phyloP scores from a whole-genome alignment of 208 protist species.

The Leishmania guyanensis region DNA sequence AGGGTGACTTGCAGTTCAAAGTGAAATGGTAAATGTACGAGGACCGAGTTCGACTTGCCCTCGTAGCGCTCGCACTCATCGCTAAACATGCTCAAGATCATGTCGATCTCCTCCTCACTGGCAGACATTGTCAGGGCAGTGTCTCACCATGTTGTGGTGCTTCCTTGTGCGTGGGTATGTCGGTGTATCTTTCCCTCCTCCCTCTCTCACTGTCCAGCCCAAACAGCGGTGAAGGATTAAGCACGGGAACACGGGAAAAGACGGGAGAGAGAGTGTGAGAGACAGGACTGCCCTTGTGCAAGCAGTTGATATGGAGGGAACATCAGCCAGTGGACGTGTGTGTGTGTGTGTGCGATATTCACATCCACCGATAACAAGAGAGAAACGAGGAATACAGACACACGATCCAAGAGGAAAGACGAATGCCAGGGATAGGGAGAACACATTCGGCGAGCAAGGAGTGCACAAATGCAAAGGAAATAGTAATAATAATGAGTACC shows the following conservation, averaged over 20 bases:
- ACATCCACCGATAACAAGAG: too few relatives aligned
- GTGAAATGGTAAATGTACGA: constrained; percentile 60
- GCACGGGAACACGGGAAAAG: background rate
- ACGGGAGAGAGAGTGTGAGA: background rate
- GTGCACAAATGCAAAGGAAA: background rate
- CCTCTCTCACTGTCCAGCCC: background rate
- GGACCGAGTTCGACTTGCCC: constrained; percentile 30
- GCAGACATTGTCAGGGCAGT: background rate
- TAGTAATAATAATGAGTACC: background rate
- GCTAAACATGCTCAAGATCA: constrained; percentile 70
- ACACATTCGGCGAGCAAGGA: constrained; percentile 3
- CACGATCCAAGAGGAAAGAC: background rate
- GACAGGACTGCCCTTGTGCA: background rate
- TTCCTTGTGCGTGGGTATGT: background rate
- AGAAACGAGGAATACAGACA: background rate
- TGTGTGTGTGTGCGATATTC: background rate
- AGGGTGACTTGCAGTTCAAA: constrained; percentile 75
- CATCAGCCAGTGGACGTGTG: background rate
- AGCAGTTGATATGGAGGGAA: background rate
- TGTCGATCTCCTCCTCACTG: constrained; percentile 67
- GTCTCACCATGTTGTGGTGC: background rate
- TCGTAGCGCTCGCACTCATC: constrained; percentile 58
- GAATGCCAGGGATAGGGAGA: background rate
- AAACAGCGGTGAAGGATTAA: background rate
- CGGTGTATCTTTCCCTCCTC: background rate